Conservation (phyloP, 2,329 filamentous ascomycete genomes). For the Fusarium zealandicum region DNA sequence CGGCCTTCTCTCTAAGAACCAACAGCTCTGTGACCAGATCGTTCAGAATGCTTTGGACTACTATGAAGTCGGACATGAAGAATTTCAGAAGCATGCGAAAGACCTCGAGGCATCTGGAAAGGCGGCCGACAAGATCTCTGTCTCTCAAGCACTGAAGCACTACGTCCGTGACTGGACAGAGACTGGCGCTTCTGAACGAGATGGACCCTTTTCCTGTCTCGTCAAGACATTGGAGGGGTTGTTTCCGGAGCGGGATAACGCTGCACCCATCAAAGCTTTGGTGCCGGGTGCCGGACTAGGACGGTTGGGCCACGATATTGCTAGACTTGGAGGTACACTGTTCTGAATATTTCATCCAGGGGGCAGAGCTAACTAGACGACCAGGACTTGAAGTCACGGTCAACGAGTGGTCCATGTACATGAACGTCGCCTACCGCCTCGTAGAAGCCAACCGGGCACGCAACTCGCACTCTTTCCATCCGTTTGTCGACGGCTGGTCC, state of each 20-base stretch:
- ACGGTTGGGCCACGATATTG: conserved; percentile 59
- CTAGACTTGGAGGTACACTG: conserved; percentile 47
- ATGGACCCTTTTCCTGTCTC: conserved; percentile 52
- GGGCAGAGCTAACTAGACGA: neutral
- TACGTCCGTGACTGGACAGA: conserved; percentile 64
- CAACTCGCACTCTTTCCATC: conserved; percentile 50
- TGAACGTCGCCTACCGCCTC: conserved; percentile 62
- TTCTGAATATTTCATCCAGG: neutral
- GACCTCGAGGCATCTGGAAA: conserved; percentile 48
- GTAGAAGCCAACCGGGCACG: conserved; percentile 46
- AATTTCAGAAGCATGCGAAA: conserved; percentile 54
- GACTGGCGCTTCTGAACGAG: conserved; percentile 55
- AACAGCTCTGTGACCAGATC: conserved; percentile 54
- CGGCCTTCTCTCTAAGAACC: conserved; percentile 53
- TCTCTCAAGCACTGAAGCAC: conserved; percentile 63
- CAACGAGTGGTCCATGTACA: conserved; percentile 66
- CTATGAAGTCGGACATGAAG: conserved; percentile 53
- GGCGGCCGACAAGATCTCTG: conserved; percentile 54
- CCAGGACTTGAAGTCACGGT: conserved; percentile 58
- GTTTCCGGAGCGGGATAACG: conserved; percentile 39
- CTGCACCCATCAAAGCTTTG: conserved; percentile 48
- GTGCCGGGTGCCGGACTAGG: conserved; percentile 62
- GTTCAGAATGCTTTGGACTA: conserved; percentile 54
- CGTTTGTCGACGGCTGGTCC: conserved; percentile 64
- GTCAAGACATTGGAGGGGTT: conserved; percentile 44